Percentiles rank a stretch among this genome's conserved stretches.
Evolutionary conservation across 352 stramenopile species (phyloP).

Genomic region (Phytopythium boreale): DNA sequence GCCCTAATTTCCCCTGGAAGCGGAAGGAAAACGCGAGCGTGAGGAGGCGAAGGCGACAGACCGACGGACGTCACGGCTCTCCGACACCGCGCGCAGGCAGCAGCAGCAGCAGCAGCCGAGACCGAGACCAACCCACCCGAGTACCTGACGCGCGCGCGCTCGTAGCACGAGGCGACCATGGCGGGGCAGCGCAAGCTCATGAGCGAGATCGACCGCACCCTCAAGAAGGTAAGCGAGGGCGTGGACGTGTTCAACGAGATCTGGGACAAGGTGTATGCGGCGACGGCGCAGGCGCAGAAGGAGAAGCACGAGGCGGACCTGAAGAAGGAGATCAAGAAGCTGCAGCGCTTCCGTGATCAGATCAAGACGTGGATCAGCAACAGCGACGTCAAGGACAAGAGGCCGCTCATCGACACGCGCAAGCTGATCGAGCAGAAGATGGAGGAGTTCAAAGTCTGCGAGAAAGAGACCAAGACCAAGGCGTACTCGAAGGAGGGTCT

Average conservation of each 20-base stretch:
- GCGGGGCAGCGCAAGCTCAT: conserved; percentile 83
- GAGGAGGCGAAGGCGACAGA: not conserved
- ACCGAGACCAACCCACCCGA: not conserved
- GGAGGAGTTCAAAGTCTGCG: conserved; percentile 99
- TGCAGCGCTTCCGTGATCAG: conserved; percentile 97
- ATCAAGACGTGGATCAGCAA: conserved; percentile 99
- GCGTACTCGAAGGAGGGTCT: conserved; percentile 98
- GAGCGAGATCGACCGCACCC: conserved; percentile 98
- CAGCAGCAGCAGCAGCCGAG: conserved; percentile 1
- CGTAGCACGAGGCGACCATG: conserved; percentile 33
- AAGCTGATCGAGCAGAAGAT: conserved; percentile 99
- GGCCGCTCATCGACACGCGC: conserved; percentile 74
- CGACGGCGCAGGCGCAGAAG: conserved; percentile 97
- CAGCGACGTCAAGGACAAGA: conserved; percentile 98
- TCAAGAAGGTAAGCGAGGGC: conserved; percentile 99
- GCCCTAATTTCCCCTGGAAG: not conserved
- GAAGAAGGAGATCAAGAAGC: conserved; percentile 99
- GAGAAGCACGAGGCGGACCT: conserved; percentile 99
- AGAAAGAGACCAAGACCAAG: conserved; percentile 99
- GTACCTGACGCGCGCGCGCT: not conserved
- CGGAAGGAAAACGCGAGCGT: not conserved
- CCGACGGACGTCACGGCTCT: not conserved
- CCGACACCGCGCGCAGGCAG: not conserved
- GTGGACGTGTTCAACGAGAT: conserved; percentile 99
- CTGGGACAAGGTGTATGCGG: conserved; percentile 98